phyloP scores from a whole-genome alignment of 345 rosid species.

The Hibiscus syriacus region DNA sequence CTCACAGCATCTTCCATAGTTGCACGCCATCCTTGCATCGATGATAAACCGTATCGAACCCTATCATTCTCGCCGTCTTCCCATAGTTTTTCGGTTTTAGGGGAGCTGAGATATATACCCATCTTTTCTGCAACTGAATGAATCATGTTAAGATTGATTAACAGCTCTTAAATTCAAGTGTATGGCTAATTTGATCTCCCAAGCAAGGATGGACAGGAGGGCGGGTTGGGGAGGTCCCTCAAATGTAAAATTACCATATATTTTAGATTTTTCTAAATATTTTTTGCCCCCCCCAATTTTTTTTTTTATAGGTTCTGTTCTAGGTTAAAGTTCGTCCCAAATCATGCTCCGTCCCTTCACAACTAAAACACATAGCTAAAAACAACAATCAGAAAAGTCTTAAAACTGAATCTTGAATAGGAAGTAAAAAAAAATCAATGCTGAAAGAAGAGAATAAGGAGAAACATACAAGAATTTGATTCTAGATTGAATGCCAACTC shows the following conservation, averaged over 20 bases:
- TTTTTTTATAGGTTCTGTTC: too few relatives aligned
- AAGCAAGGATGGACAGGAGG: too few relatives aligned
- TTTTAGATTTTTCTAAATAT: too few relatives aligned
- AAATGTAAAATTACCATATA: too few relatives aligned
- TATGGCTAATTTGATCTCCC: background rate
- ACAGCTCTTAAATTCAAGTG: background rate
- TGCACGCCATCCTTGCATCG: conserved; percentile 99
- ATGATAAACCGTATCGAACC: conserved; percentile 82
- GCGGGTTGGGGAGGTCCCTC: too few relatives aligned
- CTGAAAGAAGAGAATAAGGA: background rate
- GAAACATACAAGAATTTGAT: background rate
- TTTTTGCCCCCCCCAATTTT: too few relatives aligned
- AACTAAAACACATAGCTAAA: too few relatives aligned
- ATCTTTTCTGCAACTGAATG: conserved; percentile 33
- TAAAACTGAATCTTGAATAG: background rate
- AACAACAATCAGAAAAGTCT: background rate
- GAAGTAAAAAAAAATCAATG: background rate
- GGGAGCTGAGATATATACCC: conserved; percentile 94
- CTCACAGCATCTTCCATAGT: conserved; percentile 99
- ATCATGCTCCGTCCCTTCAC: too few relatives aligned
- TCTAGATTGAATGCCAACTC: background rate
- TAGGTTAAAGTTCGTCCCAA: too few relatives aligned
- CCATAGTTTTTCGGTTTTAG: conserved; percentile 87
- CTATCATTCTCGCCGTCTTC: conserved; percentile 75
- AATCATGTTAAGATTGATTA: background rate